Percentiles rank a stretch among this genome's conserved stretches.
These are phyloP conservation scores for Russula earlei DNA, from an alignment of 768 basidiomycete species.

Conservation along the genomic window DNA sequence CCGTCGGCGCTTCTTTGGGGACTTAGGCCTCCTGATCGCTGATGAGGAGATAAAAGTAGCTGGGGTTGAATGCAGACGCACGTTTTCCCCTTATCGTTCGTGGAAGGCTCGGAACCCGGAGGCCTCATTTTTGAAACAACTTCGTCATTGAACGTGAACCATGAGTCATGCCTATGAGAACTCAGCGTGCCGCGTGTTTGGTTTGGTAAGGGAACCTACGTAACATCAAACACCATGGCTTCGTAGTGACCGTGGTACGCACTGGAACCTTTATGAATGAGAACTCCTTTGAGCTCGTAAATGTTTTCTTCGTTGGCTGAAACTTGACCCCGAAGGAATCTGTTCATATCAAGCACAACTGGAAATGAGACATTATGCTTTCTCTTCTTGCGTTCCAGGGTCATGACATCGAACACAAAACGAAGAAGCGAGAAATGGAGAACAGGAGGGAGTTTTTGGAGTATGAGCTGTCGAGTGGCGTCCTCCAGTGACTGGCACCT, in stretches of 20 bases:
- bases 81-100: conserved; percentile 22
- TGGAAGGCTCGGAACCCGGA: conserved; percentile 36
- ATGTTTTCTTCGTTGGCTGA: conserved; percentile 26
- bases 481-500: conserved; percentile 63
- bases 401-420: conserved; percentile 78
- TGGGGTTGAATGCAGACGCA: background rate
- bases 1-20: conserved; percentile 40
- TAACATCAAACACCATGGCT: conserved; percentile 67
- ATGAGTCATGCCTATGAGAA: conserved; percentile 46
- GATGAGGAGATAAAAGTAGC: background rate
- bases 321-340: conserved; percentile 34
- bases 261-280: conserved; percentile 85
- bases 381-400: conserved; percentile 79
- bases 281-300: conserved; percentile 81
- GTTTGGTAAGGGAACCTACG: conserved; percentile 36
- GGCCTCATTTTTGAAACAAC: conserved; percentile 54
- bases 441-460: conserved; percentile 71
- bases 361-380: conserved; percentile 80
- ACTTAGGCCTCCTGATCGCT: conserved; percentile 9
- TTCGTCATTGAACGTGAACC: conserved; percentile 95
- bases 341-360: conserved; percentile 57
- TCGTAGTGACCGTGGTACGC: conserved; percentile 90
- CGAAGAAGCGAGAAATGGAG: conserved; percentile 88
- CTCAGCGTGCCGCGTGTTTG: background rate
- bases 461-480: conserved; percentile 67